phyloP scores from a whole-genome alignment of 257 asterid species.

The Nicotiana sylvestris region DNA sequence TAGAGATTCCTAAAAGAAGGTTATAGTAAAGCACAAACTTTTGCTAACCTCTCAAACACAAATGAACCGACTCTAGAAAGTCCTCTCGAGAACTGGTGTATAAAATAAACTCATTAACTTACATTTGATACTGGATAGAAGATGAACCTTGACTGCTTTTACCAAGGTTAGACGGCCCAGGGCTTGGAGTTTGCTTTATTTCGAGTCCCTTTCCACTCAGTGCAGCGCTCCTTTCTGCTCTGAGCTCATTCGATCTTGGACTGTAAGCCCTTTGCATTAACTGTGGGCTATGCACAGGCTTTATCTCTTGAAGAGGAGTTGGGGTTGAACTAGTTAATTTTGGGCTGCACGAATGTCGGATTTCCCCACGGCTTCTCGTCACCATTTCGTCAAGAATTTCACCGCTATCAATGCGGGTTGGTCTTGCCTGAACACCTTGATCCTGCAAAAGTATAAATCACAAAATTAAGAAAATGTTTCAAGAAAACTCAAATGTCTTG shows the following conservation, averaged over 20 bases:
- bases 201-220: conserved; percentile 33
- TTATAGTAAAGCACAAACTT: neutral
- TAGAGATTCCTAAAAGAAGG: neutral
- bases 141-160: conserved; percentile 35
- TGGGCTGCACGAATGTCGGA: conserved; percentile 64
- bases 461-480: neutral
- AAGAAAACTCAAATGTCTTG: neutral
- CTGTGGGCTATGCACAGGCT: conserved; percentile 41
- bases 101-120: conserved; percentile 11
- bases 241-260: conserved; percentile 50
- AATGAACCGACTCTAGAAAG: conserved; percentile 20
- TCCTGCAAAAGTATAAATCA: conserved; percentile 30
- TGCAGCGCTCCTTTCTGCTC: conserved; percentile 41
- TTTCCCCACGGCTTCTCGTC: conserved; percentile 86
- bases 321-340: conserved; percentile 63
- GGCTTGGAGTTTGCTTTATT: conserved; percentile 56
- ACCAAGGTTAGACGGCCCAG: conserved; percentile 49
- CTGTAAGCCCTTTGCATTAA: conserved; percentile 37
- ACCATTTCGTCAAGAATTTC: conserved; percentile 68
- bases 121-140: conserved; percentile 30
- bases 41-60: conserved; percentile 7
- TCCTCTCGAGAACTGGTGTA: conserved; percentile 36
- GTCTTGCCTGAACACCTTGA: conserved; percentile 35
- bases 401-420: conserved; percentile 35
- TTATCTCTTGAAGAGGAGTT: conserved; percentile 43